Evolutionary conservation across 768 basidiomycete genomes (phyloP).

Genomic region (Mycena kentingensis): DNA sequence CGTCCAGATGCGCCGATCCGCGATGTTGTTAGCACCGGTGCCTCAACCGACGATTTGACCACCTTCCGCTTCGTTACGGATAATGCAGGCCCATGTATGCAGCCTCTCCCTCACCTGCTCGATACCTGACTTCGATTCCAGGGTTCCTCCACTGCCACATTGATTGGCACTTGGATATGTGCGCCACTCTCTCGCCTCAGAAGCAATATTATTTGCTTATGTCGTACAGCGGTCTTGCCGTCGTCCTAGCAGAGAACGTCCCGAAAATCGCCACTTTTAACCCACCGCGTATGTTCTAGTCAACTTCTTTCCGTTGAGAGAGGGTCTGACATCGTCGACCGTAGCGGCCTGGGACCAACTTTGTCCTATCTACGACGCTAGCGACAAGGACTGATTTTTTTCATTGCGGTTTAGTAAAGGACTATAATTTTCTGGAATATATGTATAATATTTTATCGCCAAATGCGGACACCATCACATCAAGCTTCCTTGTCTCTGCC

Average conservation of each 20-base stretch:
- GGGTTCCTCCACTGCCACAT: constrained; percentile 25
- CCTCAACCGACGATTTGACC: constrained; percentile 24
- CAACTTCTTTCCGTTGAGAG: neutral
- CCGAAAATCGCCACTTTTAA: neutral
- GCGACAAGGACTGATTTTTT: neutral
- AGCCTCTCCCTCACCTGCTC: constrained; percentile 36
- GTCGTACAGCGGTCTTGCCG: constrained; percentile 19
- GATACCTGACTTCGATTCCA: constrained; percentile 2
- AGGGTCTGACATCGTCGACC: neutral
- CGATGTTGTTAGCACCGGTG: constrained; percentile 40
- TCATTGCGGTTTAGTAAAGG: too few relatives aligned
- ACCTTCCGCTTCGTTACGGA: constrained; percentile 54
- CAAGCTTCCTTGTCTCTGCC: too few relatives aligned
- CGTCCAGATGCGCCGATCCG: constrained; percentile 51
- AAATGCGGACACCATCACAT: too few relatives aligned
- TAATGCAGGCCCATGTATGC: constrained; percentile 33
- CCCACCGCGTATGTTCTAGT: constrained; percentile 13
- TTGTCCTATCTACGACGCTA: constrained; percentile 29
- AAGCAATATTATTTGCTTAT: neutral
- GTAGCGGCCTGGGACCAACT: constrained; percentile 26
- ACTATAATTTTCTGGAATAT: too few relatives aligned
- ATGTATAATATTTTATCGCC: too few relatives aligned
- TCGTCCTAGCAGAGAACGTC: constrained; percentile 25
- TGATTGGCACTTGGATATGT: constrained; percentile 33
- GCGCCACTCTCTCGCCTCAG: neutral